Evolutionary conservation across 345 rosid genomes (phyloP).

Genomic region (Lepidium didymum): DNA sequence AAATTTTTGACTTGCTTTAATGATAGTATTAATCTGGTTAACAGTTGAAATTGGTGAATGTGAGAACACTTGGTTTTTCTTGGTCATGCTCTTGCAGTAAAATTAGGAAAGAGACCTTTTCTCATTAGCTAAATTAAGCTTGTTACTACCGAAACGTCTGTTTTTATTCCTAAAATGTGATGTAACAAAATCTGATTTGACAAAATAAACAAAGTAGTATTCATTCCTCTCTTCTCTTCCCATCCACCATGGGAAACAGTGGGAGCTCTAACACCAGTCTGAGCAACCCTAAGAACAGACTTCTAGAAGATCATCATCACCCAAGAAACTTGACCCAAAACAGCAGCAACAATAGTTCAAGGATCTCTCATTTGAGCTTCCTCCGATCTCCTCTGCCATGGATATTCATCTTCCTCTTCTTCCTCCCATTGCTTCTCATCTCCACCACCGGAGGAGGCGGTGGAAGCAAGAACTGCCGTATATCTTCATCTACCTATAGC

Average conservation of each 20-base stretch:
- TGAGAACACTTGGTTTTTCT: not conserved
- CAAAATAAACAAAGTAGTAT: not conserved
- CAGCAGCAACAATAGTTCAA: not conserved
- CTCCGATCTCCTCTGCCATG: conserved; percentile 36
- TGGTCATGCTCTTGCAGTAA: conserved; percentile 14
- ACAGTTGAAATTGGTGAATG: not conserved
- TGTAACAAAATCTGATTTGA: not conserved
- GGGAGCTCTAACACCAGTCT: conserved; percentile 11
- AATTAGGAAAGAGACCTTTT: conserved; percentile 21
- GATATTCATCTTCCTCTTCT: conserved; percentile 38
- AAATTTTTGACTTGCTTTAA: not conserved
- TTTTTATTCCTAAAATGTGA: not conserved
- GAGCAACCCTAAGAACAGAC: conserved; percentile 4
- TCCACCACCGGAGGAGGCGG: conserved; percentile 34
- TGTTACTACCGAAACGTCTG: not conserved
- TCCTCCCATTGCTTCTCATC: conserved; percentile 47
- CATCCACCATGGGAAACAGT: conserved; percentile 23
- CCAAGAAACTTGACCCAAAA: conserved; percentile 13
- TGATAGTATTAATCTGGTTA: not conserved
- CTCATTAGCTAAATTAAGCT: conserved; percentile 7
- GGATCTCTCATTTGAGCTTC: conserved; percentile 13
- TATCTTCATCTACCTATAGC: conserved; percentile 1
- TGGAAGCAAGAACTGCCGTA: conserved; percentile 23
- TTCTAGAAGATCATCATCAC: not conserved
- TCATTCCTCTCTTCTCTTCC: not conserved